Evolutionary conservation across 1,284 basidiomycete species (phyloP).

Genomic region (Spongiforma sp.): DNA sequence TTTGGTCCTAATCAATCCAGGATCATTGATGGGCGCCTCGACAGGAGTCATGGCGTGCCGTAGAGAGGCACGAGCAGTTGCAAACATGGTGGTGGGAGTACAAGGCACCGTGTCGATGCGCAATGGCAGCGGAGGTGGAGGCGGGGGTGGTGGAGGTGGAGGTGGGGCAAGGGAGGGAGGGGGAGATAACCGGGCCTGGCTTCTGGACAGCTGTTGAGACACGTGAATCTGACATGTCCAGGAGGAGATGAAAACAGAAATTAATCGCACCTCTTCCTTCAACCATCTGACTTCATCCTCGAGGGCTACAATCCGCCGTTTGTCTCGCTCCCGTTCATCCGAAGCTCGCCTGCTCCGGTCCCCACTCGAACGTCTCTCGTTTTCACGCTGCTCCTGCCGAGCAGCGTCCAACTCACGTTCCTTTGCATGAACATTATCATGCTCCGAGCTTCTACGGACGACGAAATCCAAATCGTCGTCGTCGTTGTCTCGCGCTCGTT

Average conservation of each 20-base stretch:
- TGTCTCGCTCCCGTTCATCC: slow-evolving; percentile 59
- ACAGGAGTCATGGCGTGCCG: slow-evolving; percentile 60
- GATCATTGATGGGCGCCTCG: slow-evolving; percentile 68
- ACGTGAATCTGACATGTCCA: not conserved
- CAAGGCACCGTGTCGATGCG: slow-evolving; percentile 35
- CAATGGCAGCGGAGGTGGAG: slow-evolving; percentile 46
- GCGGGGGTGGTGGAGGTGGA: slow-evolving; percentile 53
- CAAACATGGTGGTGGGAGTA: slow-evolving; percentile 50
- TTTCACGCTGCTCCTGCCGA: slow-evolving; percentile 49
- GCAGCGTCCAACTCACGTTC: slow-evolving; percentile 62
- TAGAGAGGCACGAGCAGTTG: slow-evolving; percentile 63
- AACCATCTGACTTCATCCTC: slow-evolving; percentile 70
- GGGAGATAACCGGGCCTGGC: slow-evolving; percentile 25
- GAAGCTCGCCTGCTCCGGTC: slow-evolving; percentile 25
- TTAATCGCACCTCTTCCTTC: slow-evolving; percentile 60
- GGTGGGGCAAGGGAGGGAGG: slow-evolving; percentile 21
- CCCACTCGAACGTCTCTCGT: slow-evolving; percentile 40
- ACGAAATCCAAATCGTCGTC: slow-evolving; percentile 29
- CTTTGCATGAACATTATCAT: slow-evolving; percentile 57
- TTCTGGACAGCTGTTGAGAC: slow-evolving; percentile 50
- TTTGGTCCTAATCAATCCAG: slow-evolving; percentile 34
- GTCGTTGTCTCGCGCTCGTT: slow-evolving; percentile 39
- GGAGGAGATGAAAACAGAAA: slow-evolving; percentile 3
- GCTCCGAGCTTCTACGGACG: slow-evolving; percentile 46
- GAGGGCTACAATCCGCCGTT: slow-evolving; percentile 64